A percentile compares a stretch with the other conserved stretches of the same genome.
Evolutionary conservation across 192 early-diverging fungal genomes (phyloP).

Genomic region (Backusella parvicylindrica): DNA sequence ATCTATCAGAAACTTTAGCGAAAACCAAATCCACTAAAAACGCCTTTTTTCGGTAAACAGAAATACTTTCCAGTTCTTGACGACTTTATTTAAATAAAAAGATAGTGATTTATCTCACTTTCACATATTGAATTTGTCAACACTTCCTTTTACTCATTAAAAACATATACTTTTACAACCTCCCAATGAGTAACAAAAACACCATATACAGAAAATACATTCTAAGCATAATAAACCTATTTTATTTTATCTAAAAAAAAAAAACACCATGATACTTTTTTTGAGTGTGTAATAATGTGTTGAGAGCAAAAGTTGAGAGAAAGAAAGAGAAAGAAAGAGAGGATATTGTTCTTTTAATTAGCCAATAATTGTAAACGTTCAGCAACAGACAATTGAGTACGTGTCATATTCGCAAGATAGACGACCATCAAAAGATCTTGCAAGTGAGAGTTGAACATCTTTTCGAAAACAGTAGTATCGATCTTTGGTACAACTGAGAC

Average conservation of each 20-base stretch:
- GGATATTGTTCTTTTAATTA: not conserved
- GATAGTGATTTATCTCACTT: too few species aligned
- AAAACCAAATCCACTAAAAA: too few species aligned
- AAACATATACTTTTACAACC: too few species aligned
- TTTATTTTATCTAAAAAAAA: not conserved
- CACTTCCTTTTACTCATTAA: too few species aligned
- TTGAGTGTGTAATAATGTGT: not conserved
- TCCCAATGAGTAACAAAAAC: not conserved
- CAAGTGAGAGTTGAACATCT: slow-evolving; percentile 92
- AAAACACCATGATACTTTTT: not conserved
- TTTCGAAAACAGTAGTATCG: slow-evolving; percentile 80
- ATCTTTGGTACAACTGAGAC: slow-evolving; percentile 87
- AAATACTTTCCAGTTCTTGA: too few species aligned
- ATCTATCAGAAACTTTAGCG: too few species aligned
- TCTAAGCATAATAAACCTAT: not conserved
- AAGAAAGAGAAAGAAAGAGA: not conserved
- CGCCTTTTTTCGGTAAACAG: too few species aligned
- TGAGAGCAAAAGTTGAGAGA: not conserved
- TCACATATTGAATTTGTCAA: too few species aligned
- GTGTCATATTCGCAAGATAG: slow-evolving; percentile 92
- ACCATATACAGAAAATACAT: not conserved
- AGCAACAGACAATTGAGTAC: slow-evolving; percentile 92
- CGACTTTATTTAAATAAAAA: too few species aligned
- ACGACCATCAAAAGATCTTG: slow-evolving; percentile 96
- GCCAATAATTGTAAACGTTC: slow-evolving; percentile 80